Evolutionary conservation across 148 eudicot genomes (phyloP).

Genomic region (Pharnaceum exiguum): DNA sequence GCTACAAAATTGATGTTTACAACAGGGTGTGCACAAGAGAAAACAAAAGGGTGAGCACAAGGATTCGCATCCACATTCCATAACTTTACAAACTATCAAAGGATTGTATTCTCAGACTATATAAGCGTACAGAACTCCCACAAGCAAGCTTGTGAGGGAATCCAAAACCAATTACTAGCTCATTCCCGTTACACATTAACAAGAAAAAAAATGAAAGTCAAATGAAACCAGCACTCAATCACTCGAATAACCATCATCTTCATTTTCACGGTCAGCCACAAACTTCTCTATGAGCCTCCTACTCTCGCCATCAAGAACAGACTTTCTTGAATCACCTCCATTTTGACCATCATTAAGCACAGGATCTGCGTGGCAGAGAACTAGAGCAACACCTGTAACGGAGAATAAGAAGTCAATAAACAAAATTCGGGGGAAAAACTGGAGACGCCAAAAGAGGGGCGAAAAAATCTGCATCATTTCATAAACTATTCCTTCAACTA

Average conservation of each 20-base stretch:
- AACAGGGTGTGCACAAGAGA: neutral
- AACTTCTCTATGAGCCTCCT: slow-evolving; percentile 67
- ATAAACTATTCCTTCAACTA: too few relatives aligned
- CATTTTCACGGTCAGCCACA: slow-evolving; percentile 64
- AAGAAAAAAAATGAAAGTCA: neutral
- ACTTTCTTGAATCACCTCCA: slow-evolving; percentile 53
- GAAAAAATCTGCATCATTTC: neutral
- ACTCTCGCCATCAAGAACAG: slow-evolving; percentile 63
- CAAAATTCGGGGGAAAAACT: neutral
- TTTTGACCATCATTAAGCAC: slow-evolving; percentile 77
- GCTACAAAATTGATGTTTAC: neutral
- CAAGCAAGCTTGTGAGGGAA: too few relatives aligned
- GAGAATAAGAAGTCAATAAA: slow-evolving; percentile 3
- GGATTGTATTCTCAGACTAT: neutral
- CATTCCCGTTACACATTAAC: neutral
- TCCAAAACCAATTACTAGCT: neutral
- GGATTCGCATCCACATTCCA: neutral
- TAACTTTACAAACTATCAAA: neutral
- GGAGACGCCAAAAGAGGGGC: neutral
- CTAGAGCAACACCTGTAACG: slow-evolving; percentile 67
- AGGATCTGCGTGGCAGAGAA: slow-evolving; percentile 87
- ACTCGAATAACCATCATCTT: slow-evolving; percentile 60
- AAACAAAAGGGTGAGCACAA: neutral
- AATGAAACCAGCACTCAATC: slow-evolving; percentile 32
- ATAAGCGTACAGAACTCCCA: too few relatives aligned